phyloP scores from a whole-genome alignment of 1,139 yeast species.

The Geotrichum siamense region DNA sequence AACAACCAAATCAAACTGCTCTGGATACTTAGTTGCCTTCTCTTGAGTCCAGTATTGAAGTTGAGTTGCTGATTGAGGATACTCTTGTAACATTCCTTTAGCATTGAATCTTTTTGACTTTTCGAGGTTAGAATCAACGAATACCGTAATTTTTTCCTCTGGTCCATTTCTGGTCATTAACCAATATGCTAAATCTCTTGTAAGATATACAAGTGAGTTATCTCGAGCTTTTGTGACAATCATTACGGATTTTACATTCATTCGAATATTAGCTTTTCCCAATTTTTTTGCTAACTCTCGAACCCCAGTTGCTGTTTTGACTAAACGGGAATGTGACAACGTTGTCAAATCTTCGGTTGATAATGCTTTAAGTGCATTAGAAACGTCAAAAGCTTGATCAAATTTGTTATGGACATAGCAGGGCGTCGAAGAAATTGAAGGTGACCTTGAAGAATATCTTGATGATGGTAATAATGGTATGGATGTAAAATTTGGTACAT shows the following conservation, averaged over 20 bases:
- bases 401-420: constrained; percentile 23
- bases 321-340: constrained; percentile 22
- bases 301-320: constrained; percentile 83
- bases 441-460: constrained; percentile 1
- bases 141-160: constrained; percentile 38
- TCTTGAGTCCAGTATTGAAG: constrained; percentile 54
- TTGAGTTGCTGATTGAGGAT: constrained; percentile 19
- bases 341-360: constrained; percentile 18
- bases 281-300: constrained; percentile 69
- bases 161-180: constrained; percentile 34
- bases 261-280: constrained; percentile 62
- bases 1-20: constrained; percentile 62
- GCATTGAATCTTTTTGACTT: constrained; percentile 57
- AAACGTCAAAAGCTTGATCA: constrained; percentile 24
- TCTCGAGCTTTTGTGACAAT: constrained; percentile 86
- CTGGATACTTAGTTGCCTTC: constrained; percentile 48
- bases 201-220: constrained; percentile 61
- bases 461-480: background rate
- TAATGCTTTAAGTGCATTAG: constrained; percentile 21
- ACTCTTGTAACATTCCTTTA: constrained; percentile 22
- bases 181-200: constrained; percentile 77
- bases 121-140: constrained; percentile 60
- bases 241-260: constrained; percentile 63
- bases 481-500: constrained; percentile 1
- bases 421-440: constrained; percentile 3